Evolutionary conservation across 257 asterid genomes (phyloP), one percentile per base, ranked within the genome.

Genomic region (Ligustrum vulgare): DNA sequence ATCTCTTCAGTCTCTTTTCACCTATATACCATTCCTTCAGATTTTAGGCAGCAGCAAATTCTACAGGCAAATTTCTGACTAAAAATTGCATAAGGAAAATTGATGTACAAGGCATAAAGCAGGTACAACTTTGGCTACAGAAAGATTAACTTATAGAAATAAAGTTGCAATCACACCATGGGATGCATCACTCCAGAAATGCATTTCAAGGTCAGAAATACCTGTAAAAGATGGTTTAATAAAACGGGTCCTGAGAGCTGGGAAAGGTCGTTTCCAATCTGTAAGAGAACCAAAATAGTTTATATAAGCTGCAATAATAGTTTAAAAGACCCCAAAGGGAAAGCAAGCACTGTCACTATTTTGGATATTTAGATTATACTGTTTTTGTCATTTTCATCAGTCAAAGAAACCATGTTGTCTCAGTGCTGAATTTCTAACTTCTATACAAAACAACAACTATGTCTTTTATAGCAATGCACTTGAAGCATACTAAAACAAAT

Each of bases 231-330:
- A 84, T 75, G 90, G 85, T 84, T 93, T 67, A 91, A 83, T 72
- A 93, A 71, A 77, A 93, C 84, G 33, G 97, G 98, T 72, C 97
- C 98, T 33, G 88, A 84, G 73, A 93, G 93, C 89, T 91, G 97
- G 71, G 96, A 87, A 75, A 93, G 91, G 83, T 93, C 98, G 74
- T 81, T 88, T 34, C 91, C 93, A 80, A 93, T 89, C 98, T 90
- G 84, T 82, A 75, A 78, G 76, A 68, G 74, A 35, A 35, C 74
- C 31, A 56, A 73, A 70, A 69, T 76, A 49, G 34, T 11, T 22
- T 54, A 69, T n/a, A 60, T 77, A 31, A 75, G 39, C 54, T 60
- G 47, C 64, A 62, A 72, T 28, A 62, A 32, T 60, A 58, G 43
- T 43, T 63, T 20, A 39, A 72, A 70, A 67, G 39, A 32, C 47